Evolutionary conservation across 331 rosid species (phyloP).

Genomic region (Acacia concinna): DNA sequence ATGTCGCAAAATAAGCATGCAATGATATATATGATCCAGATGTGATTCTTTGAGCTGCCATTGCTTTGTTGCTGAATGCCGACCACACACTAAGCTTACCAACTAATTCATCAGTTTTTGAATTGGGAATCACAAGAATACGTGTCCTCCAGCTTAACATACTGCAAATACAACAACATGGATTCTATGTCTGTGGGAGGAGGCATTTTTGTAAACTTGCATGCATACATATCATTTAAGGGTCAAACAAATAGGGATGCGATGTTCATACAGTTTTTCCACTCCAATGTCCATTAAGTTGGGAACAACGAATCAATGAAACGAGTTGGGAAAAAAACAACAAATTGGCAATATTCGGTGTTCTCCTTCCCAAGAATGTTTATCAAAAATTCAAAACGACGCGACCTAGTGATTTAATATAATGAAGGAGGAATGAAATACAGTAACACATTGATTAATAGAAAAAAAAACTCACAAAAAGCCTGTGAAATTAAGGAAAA

Average conservation of each 20-base stretch:
- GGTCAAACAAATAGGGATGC: constrained; percentile 8
- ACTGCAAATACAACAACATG: constrained; percentile 5
- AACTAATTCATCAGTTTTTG: constrained; percentile 14
- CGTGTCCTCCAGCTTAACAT: too few relatives aligned
- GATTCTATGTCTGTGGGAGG: constrained; percentile 2
- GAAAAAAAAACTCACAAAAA: not conserved
- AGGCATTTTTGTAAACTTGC: not conserved
- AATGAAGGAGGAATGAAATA: not conserved
- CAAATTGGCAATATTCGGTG: not conserved
- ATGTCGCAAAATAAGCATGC: constrained; percentile 26
- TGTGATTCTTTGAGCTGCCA: constrained; percentile 8
- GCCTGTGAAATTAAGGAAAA: not conserved
- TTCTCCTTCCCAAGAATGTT: not conserved
- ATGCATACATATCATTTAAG: not conserved
- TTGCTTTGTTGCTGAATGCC: constrained; percentile 8
- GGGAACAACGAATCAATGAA: not conserved
- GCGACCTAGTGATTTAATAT: not conserved
- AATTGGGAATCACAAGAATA: constrained; percentile 14
- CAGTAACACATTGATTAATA: not conserved
- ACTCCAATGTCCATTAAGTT: not conserved
- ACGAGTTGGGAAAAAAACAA: not conserved
- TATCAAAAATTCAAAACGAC: not conserved
- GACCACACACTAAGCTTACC: constrained; percentile 22
- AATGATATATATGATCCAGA: not conserved
- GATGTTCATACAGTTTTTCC: not conserved